Conservation (phyloP, 495 filamentous ascomycete species). For the Penicillium silybi region DNA sequence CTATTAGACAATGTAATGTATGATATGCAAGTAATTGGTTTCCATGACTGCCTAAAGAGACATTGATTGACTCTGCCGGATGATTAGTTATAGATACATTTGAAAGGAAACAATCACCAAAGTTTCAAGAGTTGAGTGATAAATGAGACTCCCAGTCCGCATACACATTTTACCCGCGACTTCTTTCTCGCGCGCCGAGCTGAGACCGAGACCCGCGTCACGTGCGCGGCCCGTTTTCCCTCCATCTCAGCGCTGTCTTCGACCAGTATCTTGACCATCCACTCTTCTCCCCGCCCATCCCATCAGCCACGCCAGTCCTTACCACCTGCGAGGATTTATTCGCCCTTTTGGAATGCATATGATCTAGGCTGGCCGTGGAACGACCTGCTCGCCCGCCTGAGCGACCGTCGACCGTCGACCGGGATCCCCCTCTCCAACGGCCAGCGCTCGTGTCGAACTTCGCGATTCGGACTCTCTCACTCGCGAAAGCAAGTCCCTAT, state of each 20-base stretch:
- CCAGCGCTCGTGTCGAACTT: slow-evolving; percentile 17
- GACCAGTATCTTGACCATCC: slow-evolving; percentile 31
- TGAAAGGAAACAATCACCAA: neutral
- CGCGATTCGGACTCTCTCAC: slow-evolving; percentile 18
- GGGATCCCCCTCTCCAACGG: slow-evolving; percentile 24
- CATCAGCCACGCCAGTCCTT: slow-evolving; percentile 23
- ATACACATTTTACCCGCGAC: neutral
- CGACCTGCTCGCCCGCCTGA: slow-evolving; percentile 39
- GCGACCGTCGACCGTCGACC: slow-evolving; percentile 35
- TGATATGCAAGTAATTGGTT: neutral
- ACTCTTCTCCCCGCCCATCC: slow-evolving; percentile 19
- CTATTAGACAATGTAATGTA: neutral
- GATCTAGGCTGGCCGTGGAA: slow-evolving; percentile 35
- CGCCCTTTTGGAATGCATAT: slow-evolving; percentile 38
- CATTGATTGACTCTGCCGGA: neutral
- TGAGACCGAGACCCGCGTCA: slow-evolving; percentile 23
- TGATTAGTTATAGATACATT: neutral
- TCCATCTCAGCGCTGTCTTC: slow-evolving; percentile 32
- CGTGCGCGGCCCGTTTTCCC: slow-evolving; percentile 36
- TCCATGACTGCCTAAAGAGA: no score
- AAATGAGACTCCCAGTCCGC: neutral
- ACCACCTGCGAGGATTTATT: slow-evolving; percentile 10
- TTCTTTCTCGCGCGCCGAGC: slow-evolving; percentile 8
- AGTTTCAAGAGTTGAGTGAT: neutral
- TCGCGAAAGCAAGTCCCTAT: slow-evolving; percentile 5